Evolutionary conservation across 139 green algal genomes (phyloP), one percentile per base, ranked within the genome.

Genomic region (Desmodesmus armatus): DNA sequence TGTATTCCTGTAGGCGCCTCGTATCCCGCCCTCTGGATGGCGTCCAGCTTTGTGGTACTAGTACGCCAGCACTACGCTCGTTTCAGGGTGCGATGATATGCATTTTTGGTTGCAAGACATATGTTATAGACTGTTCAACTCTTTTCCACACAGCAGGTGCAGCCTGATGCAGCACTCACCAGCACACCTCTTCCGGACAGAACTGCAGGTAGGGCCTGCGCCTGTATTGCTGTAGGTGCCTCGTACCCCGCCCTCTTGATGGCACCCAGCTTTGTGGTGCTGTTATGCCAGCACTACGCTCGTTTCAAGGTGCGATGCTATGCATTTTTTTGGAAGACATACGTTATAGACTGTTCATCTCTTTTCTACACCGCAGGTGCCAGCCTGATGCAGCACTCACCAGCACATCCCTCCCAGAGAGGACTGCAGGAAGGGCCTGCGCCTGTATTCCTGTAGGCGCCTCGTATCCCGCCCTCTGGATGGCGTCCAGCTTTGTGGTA

Each of bases 371-470:
- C n/a, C 11, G 47, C 47, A 23, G 17, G 25, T 65, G 55, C 55
- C 55, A 33, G 55, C 27, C 55, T 65, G 29, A 27, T 23, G 19
- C 2, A 72, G 63, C 17, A 43, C 74, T 29, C 86, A 94, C 93
- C 91, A 98, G 85, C 43, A 98, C 90, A 75, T 98, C 95, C 0
- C 92, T 78, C 0, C 94, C 95, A 6, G 86, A 92, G 60, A 98
- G 90, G 4, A 91, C 91, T 9, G 90, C 93, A 7, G 95, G 93
- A n/a, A 98, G 80, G 27, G 92, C 95, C 80, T 97, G 93, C 4
- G 92, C 91, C 92, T 99, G 97, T 85, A 99, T 99, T 79, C 97
- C 96, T 0, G 92, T 98, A 2, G 97, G 97, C 89, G 98, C 97
- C 84, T 93, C 94, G 92, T 99, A 99, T 25, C 95, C 95, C 1